These are phyloP conservation scores for Candida saitoana DNA, from an alignment of 805 yeast species.

Conservation along the genomic window DNA sequence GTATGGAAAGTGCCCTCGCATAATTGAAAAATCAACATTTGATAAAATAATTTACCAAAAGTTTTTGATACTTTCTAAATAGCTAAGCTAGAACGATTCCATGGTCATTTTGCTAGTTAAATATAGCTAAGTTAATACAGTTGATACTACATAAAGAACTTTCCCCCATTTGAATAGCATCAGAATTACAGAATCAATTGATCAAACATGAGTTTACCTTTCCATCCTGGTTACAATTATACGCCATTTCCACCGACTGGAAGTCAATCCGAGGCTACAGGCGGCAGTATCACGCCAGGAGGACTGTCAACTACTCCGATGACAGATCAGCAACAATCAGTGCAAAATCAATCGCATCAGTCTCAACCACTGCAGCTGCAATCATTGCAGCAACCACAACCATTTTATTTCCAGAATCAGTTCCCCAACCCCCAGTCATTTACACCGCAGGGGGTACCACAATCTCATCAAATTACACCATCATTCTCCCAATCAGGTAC, in stretches of 20 bases:
- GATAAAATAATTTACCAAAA: not conserved
- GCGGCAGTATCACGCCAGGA: not conserved
- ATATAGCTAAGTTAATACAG: no score
- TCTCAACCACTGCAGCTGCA: slow-evolving; percentile 7
- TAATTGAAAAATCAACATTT: not conserved
- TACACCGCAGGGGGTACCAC: slow-evolving; percentile 3
- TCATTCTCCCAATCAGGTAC: not conserved
- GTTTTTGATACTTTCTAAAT: not conserved
- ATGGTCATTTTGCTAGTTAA: not conserved
- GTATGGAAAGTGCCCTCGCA: not conserved
- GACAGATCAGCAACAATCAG: not conserved
- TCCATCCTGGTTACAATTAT: not conserved
- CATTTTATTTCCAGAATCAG: slow-evolving; percentile 8
- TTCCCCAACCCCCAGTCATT: slow-evolving; percentile 5
- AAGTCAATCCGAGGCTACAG: not conserved
- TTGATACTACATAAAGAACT: no score
- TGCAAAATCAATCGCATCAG: slow-evolving; percentile 2
- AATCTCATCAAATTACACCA: slow-evolving; percentile 1
- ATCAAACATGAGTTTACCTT: slow-evolving; percentile 3
- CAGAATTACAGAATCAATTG: no score
- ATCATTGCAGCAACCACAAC: slow-evolving; percentile 9
- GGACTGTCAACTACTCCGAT: not conserved
- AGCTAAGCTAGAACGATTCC: not conserved
- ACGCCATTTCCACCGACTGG: not conserved
- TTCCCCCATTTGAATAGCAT: no score